Percentiles rank a stretch among this genome's conserved stretches.
Conservation (phyloP, 352 stramenopile species). For the Phytophthora foliorum region DNA sequence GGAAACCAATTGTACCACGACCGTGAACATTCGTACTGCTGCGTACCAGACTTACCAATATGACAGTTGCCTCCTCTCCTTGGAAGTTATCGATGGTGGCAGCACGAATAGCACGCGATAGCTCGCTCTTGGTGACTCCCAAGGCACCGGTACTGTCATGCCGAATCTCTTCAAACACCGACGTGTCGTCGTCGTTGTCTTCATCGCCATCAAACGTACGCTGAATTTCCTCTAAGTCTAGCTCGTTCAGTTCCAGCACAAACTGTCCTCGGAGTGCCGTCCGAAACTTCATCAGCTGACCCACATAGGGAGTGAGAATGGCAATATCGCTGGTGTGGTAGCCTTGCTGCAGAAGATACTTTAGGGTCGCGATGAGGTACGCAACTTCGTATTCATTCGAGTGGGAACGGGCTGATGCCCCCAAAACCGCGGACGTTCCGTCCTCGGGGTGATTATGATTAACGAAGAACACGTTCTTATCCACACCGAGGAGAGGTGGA, state of each 20-base stretch:
- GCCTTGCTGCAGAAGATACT: conserved; percentile 77
- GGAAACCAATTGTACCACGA: conserved; percentile 71
- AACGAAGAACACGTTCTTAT: conserved; percentile 79
- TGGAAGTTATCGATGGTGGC: conserved; percentile 83
- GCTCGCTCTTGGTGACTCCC: conserved; percentile 38
- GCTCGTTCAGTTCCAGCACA: conserved; percentile 48
- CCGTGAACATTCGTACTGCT: conserved; percentile 48
- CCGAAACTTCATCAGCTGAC: conserved; percentile 76
- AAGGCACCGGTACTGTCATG: conserved; percentile 16
- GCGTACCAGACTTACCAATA: conserved; percentile 77
- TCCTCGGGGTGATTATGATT: conserved; percentile 66
- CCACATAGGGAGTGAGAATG: conserved; percentile 87
- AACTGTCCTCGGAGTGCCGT: conserved; percentile 49
- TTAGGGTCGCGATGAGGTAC: conserved; percentile 73
- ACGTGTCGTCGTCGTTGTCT: conserved; percentile 37
- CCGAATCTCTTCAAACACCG: conserved; percentile 2
- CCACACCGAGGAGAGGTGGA: conserved; percentile 57
- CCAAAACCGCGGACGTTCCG: conserved; percentile 23
- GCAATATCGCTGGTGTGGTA: conserved; percentile 72
- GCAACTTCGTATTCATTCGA: conserved; percentile 75
- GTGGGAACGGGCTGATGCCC: conserved; percentile 52
- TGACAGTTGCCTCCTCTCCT: conserved; percentile 77
- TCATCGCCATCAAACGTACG: conserved; percentile 48
- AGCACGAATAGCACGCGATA: conserved; percentile 47
- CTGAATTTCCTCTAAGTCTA: conserved; percentile 56